These are phyloP conservation scores for Ogataea polymorpha DNA, from an alignment of 805 yeast genomes.

Conservation along the genomic window DNA sequence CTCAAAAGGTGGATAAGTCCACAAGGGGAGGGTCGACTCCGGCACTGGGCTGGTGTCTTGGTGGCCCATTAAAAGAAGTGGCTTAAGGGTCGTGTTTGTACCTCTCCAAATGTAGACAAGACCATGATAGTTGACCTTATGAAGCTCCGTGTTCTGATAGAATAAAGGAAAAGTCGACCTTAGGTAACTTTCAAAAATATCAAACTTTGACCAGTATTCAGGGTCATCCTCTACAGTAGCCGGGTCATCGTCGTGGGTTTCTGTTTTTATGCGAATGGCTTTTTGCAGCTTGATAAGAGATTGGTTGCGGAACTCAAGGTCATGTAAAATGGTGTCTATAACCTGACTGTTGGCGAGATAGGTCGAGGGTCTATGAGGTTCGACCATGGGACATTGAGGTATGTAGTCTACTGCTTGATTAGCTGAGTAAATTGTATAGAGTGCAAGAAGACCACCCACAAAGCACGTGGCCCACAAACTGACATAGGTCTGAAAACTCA, in stretches of 20 bases:
- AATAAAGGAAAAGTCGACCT: slow-evolving; percentile 52
- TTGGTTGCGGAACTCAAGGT: slow-evolving; percentile 27
- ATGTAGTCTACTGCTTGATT: background rate
- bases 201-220: slow-evolving; percentile 49
- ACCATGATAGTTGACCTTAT: slow-evolving; percentile 57
- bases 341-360: slow-evolving; percentile 12
- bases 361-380: slow-evolving; percentile 17
- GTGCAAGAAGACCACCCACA: no score
- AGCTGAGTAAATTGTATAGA: no score
- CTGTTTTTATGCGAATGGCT: slow-evolving; percentile 50
- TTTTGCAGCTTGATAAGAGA: slow-evolving; percentile 43
- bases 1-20: slow-evolving; percentile 65
- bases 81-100: slow-evolving; percentile 47
- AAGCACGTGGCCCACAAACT: no score
- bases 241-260: slow-evolving; percentile 41
- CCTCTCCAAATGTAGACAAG: slow-evolving; percentile 65
- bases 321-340: slow-evolving; percentile 29
- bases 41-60: slow-evolving; percentile 81
- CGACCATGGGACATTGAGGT: slow-evolving; percentile 15
- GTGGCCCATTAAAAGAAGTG: slow-evolving; percentile 67
- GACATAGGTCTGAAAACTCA: no score
- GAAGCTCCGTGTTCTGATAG: slow-evolving; percentile 45
- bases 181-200: slow-evolving; percentile 51
- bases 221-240: slow-evolving; percentile 44
- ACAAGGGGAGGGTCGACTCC: slow-evolving; percentile 46